Base-by-base conservation (phyloP, 139 green algal species). In the Tetradesmus lagerheimii region DNA sequence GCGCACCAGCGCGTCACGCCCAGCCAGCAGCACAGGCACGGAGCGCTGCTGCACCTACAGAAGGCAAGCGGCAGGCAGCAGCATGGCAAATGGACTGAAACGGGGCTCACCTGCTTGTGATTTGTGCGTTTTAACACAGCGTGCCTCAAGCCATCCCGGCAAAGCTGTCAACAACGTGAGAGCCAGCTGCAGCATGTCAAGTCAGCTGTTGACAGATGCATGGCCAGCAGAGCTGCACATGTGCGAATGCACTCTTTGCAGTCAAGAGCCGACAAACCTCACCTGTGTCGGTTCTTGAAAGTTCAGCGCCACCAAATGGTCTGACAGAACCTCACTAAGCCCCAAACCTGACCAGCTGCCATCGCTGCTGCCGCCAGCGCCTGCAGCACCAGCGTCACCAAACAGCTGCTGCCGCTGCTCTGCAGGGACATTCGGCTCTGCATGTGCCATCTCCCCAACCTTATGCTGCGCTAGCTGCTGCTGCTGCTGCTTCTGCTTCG, bases 1-100 rank as follows among this genome's bases (percentile, higher is more conserved):
- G 23, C 94, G 93, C 50, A 97, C 91, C 23, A 97, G 84, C 15
- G 92, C 95, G 79, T 98, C 96, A 35, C 93, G 84, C 5, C 95
- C 92, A 50, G 53, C 39, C 78, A 97, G 94, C 88, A 95, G 37
- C n/a, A 71, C 34, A 23, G 89, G 89, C 6, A 94, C 79, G 9
- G 84, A 23, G 57, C 53, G 74, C 88, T 86, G 39, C 84, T 93
- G 64, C n/a, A 91, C 89, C 31, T 25, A 74, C 78, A 82, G 78
- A 18, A 57, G 43, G 78, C 27, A 6, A 64, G 67, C 25, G 34
- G 38, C 5, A 79, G n/a, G 25, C 66, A 38, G 29, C n/a, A 20
- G 29, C 74, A 50, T n/a, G n/a, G 29, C 77, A 31, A 15, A 23
- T 31, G 38, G n/a, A 18, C 1, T 53, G 4, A 29, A n/a, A n/a